phyloP scores from a whole-genome alignment of 202 grass and related monocot genomes.

The Panicum virgatum region DNA sequence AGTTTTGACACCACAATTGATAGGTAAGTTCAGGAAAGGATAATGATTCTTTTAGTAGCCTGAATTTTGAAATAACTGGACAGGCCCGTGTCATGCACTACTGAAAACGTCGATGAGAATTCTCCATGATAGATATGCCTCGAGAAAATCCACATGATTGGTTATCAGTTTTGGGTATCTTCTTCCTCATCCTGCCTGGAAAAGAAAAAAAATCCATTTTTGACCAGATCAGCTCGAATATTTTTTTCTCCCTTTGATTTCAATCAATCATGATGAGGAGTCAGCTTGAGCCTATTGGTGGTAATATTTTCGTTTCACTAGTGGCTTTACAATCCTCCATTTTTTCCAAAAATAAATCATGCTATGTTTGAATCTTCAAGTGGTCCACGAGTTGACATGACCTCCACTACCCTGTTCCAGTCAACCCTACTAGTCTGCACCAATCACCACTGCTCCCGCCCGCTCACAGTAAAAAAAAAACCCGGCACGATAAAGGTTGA shows the following conservation, averaged over 20 bases:
- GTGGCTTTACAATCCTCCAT: neutral
- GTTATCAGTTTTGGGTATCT: neutral
- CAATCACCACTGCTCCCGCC: neutral
- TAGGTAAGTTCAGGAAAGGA: neutral
- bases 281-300: neutral
- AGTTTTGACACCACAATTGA: neutral
- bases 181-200: neutral
- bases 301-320: neutral
- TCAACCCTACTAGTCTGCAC: conserved; percentile 14
- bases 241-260: neutral
- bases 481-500: neutral
- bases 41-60: neutral
- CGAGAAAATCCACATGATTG: neutral
- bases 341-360: neutral
- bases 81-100: neutral
- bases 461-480: neutral
- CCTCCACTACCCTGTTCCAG: neutral
- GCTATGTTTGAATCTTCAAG: neutral
- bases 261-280: neutral
- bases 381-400: conserved; percentile 30
- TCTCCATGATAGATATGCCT: neutral
- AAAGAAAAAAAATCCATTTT: neutral
- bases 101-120: neutral
- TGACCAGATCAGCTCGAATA: neutral
- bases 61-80: neutral